phyloP scores from a whole-genome alignment of 2,329 filamentous ascomycete species.

The Metarhizium guizhouense region DNA sequence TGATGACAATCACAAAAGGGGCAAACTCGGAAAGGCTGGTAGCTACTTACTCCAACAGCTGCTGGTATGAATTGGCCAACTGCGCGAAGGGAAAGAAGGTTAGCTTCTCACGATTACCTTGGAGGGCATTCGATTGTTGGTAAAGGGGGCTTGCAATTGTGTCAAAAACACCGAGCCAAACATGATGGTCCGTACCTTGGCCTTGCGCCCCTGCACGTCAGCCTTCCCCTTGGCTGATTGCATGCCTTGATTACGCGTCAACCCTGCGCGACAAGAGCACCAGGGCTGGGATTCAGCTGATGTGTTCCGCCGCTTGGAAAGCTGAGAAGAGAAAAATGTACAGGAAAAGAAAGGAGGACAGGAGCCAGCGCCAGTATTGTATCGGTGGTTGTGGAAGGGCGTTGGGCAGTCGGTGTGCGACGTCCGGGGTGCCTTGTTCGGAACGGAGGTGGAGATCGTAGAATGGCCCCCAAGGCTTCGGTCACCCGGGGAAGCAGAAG shows the following conservation, averaged over 20 bases:
- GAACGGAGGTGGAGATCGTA: too few relatives aligned
- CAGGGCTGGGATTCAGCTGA: neutral
- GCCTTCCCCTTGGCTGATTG: conserved; percentile 46
- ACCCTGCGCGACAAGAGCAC: conserved; percentile 2
- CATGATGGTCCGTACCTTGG: conserved; percentile 36
- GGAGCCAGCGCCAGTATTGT: neutral
- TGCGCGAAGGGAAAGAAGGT: conserved; percentile 25
- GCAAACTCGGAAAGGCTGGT: neutral
- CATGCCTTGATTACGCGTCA: conserved; percentile 32
- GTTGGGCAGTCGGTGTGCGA: neutral
- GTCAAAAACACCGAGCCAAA: neutral
- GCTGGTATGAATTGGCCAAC: conserved; percentile 95
- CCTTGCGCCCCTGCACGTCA: conserved; percentile 52
- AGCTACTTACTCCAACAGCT: conserved; percentile 74
- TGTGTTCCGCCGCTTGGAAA: neutral
- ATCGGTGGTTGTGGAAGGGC: neutral
- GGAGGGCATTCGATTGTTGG: neutral
- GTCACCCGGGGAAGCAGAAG: too few relatives aligned
- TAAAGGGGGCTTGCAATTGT: neutral
- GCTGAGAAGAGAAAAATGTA: neutral
- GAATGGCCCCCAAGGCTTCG: too few relatives aligned
- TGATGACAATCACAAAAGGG: neutral
- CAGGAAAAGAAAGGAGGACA: neutral
- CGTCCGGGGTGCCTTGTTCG: neutral
- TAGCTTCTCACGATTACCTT: neutral